These are phyloP conservation scores for Tricholoma terreum DNA, from an alignment of 768 basidiomycete species.

Conservation along the genomic window DNA sequence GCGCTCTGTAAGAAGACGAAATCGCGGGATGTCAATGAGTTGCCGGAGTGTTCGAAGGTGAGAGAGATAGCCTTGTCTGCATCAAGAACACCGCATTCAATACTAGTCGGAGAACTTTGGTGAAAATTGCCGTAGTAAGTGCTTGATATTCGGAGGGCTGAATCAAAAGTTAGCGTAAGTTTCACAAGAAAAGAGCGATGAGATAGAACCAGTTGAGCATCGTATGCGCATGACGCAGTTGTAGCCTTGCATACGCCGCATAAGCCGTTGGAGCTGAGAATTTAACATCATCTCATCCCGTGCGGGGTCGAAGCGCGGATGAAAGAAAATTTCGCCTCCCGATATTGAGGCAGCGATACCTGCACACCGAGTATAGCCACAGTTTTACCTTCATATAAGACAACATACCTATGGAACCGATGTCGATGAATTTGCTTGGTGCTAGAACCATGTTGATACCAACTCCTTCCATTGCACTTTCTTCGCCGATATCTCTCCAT, in stretches of 20 bases:
- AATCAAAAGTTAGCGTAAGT: constrained; percentile 1
- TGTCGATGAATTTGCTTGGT: constrained; percentile 74
- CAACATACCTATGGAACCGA: constrained; percentile 76
- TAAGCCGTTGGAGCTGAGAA: constrained; percentile 73
- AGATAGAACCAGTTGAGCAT: constrained; percentile 70
- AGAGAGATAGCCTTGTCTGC: constrained; percentile 79
- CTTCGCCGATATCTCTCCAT: constrained; percentile 84
- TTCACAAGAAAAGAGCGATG: constrained; percentile 1
- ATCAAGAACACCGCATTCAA: constrained; percentile 77
- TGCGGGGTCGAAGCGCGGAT: constrained; percentile 78
- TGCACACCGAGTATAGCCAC: constrained; percentile 17
- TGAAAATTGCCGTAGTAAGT: constrained; percentile 72
- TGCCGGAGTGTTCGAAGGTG: constrained; percentile 66
- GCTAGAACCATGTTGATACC: constrained; percentile 89
- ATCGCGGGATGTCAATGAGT: constrained; percentile 60
- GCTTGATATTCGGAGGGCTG: constrained; percentile 61
- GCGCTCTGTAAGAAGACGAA: constrained; percentile 86
- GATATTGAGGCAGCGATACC: constrained; percentile 68
- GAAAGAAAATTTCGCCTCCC: constrained; percentile 90
- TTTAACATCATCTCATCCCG: constrained; percentile 63
- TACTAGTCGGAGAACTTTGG: constrained; percentile 62
- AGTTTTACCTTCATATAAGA: background rate
- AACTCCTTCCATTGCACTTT: constrained; percentile 85
- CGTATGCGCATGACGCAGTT: constrained; percentile 80
- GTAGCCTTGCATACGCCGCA: constrained; percentile 71